Conservation (phyloP, 768 basidiomycete genomes). For the Cystobasidium tubakii region DNA sequence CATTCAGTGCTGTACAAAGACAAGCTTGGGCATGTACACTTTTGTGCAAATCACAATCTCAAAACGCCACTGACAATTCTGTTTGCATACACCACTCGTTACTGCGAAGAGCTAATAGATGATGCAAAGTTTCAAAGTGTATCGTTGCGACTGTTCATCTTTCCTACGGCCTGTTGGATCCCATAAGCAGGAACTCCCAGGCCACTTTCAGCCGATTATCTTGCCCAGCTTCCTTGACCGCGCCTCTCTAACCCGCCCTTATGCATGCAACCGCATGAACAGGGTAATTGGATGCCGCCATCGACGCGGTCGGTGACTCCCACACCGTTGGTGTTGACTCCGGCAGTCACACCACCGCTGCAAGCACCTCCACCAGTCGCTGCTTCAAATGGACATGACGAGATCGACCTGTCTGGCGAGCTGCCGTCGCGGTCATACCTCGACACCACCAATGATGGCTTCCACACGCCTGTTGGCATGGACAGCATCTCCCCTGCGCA, state of each 20-base stretch:
- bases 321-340: constrained; percentile 27
- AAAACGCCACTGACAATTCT: too few species aligned
- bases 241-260: neutral
- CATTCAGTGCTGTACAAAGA: too few species aligned
- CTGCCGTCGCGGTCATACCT: constrained; percentile 9
- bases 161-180: too few species aligned
- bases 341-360: neutral
- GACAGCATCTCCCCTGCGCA: neutral
- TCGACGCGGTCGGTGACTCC: constrained; percentile 33
- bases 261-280: neutral
- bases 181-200: too few species aligned
- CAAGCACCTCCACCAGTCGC: neutral
- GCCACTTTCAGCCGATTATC: too few species aligned
- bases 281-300: constrained; percentile 17
- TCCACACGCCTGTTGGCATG: constrained; percentile 3
- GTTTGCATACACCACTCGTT: too few species aligned
- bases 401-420: neutral
- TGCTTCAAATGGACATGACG: constrained; percentile 1
- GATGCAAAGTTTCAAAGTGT: too few species aligned
- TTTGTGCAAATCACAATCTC: too few species aligned
- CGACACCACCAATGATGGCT: neutral
- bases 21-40: too few species aligned
- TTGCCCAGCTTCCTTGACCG: neutral
- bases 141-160: too few species aligned
- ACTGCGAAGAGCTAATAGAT: too few species aligned